Percentiles rank a stretch among this genome's conserved stretches.
Conservation (phyloP, 805 yeast species). For the Suhomyces sp. region DNA sequence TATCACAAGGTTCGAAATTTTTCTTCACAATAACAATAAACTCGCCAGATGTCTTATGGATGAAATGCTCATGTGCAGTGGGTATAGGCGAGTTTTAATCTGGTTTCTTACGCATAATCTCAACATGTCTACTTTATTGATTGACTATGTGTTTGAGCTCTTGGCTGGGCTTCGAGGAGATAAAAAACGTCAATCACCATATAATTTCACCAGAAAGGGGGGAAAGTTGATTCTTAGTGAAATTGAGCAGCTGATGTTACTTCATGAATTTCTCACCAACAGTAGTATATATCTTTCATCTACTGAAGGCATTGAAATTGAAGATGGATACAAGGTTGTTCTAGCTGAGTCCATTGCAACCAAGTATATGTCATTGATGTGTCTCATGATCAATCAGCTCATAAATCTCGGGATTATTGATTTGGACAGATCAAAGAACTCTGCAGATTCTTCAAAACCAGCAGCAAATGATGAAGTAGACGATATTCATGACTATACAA, state of each 20-base stretch:
- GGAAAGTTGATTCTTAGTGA: conserved; percentile 47
- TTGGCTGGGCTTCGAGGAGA: conserved; percentile 57
- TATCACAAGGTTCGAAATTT: conserved; percentile 49
- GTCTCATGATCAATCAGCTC: conserved; percentile 61
- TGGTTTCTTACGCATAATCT: conserved; percentile 65
- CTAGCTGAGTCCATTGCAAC: conserved; percentile 36
- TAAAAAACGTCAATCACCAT: conserved; percentile 20
- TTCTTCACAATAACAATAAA: conserved; percentile 51
- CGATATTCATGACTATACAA: conserved; percentile 49
- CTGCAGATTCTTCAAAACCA: too few relatives aligned
- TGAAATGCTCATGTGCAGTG: conserved; percentile 69
- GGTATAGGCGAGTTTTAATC: conserved; percentile 60
- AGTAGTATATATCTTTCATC: conserved; percentile 35
- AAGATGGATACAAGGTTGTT: conserved; percentile 27
- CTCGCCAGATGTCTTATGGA: conserved; percentile 59
- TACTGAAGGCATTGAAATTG: conserved; percentile 30
- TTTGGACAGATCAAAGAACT: conserved; percentile 28
- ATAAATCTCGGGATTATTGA: conserved; percentile 45
- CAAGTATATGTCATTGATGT: conserved; percentile 51
- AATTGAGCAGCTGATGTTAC: conserved; percentile 62
- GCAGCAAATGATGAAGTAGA: conserved; percentile 17
- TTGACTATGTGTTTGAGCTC: conserved; percentile 64
- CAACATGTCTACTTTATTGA: conserved; percentile 52
- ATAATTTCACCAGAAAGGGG: conserved; percentile 59
- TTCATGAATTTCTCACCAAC: conserved; percentile 69